Evolutionary conservation across 805 yeast species (phyloP), one percentile per base, ranked within the genome.

Genomic region (Lachancea cidri): DNA sequence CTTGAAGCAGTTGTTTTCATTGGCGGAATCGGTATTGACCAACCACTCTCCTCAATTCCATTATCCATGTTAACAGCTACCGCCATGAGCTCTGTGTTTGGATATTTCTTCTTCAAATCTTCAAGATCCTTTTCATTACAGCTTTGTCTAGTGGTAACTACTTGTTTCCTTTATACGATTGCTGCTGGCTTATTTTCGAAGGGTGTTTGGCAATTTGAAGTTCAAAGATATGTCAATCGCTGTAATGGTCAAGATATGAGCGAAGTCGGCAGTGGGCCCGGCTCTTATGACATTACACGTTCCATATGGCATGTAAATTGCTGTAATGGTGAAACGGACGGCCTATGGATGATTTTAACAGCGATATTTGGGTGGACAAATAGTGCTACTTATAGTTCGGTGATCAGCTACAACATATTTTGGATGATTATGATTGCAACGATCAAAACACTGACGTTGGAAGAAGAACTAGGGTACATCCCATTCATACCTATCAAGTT

Each of bases 291-390:
- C 54, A 81, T 88, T 17, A 50, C 74, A 16, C 75, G 72, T 36
- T 79, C 93, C 5, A 80, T 88, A 2, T 88, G 97, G 97, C 97
- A 88, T 60, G 95, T 88, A 18, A 86, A 88, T 64, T 87, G 96
- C 62, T 88, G 97, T 66, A 87, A 87, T 60, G 94, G 95, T 17
- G 83, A 85, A 50, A 83, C 76, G n/a, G 96, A 88, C 55, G 95
- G 95, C 3, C 78, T 81, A 24, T 88, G 95, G 95, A 86, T 87
- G 95, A 68, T 88, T 27, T 72, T 85, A 53, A 86, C 89, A 27
- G 96, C 95, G 1, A 69, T 88, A 4, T 72, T 88, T 38, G 97
- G 97, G 2, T 88, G 97, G 97, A 87, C 93, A 11, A 88, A 88
- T 60, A 78, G 89, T 48, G 96, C 96, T 2, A 88, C 97, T 0